Evolutionary conservation across 768 basidiomycete species (phyloP).

Genomic region (Mycena chlorophos): DNA sequence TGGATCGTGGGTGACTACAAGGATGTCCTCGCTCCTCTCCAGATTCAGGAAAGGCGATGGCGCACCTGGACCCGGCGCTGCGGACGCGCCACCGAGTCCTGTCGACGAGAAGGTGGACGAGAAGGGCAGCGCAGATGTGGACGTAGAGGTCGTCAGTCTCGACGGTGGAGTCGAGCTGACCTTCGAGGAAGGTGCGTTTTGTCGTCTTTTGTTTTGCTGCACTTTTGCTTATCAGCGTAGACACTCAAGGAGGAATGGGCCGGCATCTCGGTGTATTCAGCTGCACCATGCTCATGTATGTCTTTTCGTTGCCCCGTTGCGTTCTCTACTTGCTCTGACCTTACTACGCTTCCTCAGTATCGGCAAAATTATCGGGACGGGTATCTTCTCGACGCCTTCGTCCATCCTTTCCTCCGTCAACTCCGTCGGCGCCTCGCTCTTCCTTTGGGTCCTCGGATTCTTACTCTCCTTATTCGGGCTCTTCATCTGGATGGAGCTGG

Average conservation of each 20-base stretch:
- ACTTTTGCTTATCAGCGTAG: conserved; percentile 26
- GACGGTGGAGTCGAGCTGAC: conserved; percentile 33
- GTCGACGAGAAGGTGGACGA: conserved; percentile 2
- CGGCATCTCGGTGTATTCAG: conserved; percentile 57
- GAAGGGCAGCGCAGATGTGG: neutral
- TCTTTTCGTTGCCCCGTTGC: neutral
- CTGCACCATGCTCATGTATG: conserved; percentile 56
- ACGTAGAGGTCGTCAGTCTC: neutral
- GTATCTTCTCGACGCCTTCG: conserved; percentile 66
- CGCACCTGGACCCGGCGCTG: neutral
- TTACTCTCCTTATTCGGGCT: conserved; percentile 57
- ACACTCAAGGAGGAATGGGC: conserved; percentile 56
- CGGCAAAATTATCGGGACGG: conserved; percentile 60
- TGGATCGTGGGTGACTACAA: too few relatives aligned
- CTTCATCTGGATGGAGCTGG: conserved; percentile 65
- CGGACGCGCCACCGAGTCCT: neutral
- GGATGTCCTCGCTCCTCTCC: conserved; percentile 13
- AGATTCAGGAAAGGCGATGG: conserved; percentile 2
- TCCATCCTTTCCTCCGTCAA: conserved; percentile 57
- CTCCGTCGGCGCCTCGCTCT: conserved; percentile 58
- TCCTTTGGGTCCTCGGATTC: conserved; percentile 67
- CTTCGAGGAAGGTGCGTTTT: conserved; percentile 47
- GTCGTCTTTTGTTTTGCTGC: neutral
- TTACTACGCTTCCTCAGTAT: conserved; percentile 27
- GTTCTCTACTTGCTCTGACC: neutral